Evolutionary conservation across 2,329 filamentous ascomycete species (phyloP).

Genomic region (Domatiomyces catenatus): DNA sequence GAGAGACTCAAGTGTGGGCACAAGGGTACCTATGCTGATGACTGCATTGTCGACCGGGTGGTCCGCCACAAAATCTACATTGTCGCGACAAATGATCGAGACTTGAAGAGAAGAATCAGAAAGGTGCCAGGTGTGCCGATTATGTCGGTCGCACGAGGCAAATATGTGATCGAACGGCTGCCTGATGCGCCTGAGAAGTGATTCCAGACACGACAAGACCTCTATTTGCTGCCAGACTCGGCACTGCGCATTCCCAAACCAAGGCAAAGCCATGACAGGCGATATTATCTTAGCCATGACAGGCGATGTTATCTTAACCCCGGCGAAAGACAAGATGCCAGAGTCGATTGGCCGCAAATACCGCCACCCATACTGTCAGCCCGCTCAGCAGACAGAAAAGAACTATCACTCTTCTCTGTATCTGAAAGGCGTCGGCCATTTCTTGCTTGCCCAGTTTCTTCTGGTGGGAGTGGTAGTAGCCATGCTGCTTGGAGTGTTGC

Average conservation of each 20-base stretch:
- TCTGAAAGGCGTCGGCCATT: constrained; percentile 47
- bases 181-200: constrained; percentile 24
- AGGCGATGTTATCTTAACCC: not conserved
- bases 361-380: constrained; percentile 15
- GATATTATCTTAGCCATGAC: not conserved
- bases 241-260: not conserved
- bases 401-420: constrained; percentile 40
- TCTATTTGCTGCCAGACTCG: not conserved
- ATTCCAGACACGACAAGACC: not conserved
- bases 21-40: constrained; percentile 75
- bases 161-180: constrained; percentile 86
- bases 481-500: constrained; percentile 20
- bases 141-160: constrained; percentile 69
- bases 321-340: not conserved
- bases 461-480: constrained; percentile 42
- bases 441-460: constrained; percentile 48
- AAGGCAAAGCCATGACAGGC: not conserved
- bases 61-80: constrained; percentile 64
- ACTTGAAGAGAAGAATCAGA: constrained; percentile 65
- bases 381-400: constrained; percentile 29
- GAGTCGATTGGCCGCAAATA: not conserved
- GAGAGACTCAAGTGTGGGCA: constrained; percentile 77
- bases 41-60: constrained; percentile 62
- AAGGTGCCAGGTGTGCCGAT: constrained; percentile 60
- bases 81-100: constrained; percentile 55